A percentile compares a stretch with the other conserved stretches of the same genome.
Evolutionary conservation across 345 rosid species (phyloP).

Genomic region (Odontarrhena argentea): DNA sequence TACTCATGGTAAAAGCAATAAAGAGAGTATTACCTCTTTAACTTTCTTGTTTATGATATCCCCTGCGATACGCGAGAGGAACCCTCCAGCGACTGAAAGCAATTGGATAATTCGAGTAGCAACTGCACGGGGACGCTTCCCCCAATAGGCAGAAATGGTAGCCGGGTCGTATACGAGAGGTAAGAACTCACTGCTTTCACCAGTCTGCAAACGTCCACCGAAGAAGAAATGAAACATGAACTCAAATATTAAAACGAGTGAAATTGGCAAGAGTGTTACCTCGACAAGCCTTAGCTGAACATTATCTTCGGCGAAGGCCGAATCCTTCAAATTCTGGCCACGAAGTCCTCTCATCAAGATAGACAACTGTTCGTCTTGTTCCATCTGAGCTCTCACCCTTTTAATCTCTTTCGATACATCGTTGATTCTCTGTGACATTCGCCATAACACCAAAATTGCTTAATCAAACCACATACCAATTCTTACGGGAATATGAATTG

Average conservation of each 20-base stretch:
- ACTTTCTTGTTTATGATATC: slow-evolving; percentile 84
- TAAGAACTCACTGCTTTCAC: slow-evolving; percentile 89
- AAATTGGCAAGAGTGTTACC: slow-evolving; percentile 43
- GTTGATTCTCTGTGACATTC: slow-evolving; percentile 62
- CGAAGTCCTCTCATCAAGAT: slow-evolving; percentile 90
- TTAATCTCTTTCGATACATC: slow-evolving; percentile 90
- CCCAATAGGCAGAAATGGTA: slow-evolving; percentile 88
- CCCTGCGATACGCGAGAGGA: slow-evolving; percentile 71
- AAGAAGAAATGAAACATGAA: slow-evolving; percentile 23
- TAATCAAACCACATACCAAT: not conserved
- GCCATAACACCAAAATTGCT: not conserved
- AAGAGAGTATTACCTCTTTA: slow-evolving; percentile 61
- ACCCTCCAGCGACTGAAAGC: slow-evolving; percentile 91
- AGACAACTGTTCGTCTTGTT: slow-evolving; percentile 79
- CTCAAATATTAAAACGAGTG: slow-evolving; percentile 5
- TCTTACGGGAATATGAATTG: not conserved
- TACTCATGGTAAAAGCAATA: slow-evolving; percentile 3
- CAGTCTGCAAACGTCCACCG: slow-evolving; percentile 52
- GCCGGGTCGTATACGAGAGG: slow-evolving; percentile 91
- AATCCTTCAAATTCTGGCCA: slow-evolving; percentile 86
- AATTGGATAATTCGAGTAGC: slow-evolving; percentile 80
- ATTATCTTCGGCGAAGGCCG: slow-evolving; percentile 75
- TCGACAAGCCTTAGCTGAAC: slow-evolving; percentile 83
- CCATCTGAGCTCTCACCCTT: slow-evolving; percentile 93
- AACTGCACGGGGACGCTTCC: slow-evolving; percentile 93